phyloP scores from a whole-genome alignment of 441 rosid species.

The Populus hybrid region DNA sequence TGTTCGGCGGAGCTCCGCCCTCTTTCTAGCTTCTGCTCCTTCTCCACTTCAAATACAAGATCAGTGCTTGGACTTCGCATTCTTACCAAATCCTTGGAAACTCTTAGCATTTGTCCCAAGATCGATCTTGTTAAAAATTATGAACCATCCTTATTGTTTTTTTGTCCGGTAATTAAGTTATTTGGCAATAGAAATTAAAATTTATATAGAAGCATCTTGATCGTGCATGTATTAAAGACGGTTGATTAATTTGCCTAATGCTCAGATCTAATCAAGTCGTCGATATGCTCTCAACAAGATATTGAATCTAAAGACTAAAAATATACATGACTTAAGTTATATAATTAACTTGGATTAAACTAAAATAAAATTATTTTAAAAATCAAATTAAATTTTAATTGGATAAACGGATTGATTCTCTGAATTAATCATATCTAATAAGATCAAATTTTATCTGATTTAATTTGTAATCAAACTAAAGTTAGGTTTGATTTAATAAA shows the following conservation, averaged over 20 bases:
- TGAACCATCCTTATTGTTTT: not conserved
- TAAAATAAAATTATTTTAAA: no score
- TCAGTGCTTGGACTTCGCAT: not conserved
- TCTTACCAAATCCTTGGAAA: not conserved
- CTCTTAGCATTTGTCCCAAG: not conserved
- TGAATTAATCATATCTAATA: no score
- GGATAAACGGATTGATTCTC: no score
- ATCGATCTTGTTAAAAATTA: no score
- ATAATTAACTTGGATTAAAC: no score
- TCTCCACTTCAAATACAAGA: not conserved
- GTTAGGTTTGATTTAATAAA: no score
- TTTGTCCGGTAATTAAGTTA: not conserved
- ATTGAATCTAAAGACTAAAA: no score
- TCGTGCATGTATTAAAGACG: not conserved
- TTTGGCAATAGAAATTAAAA: not conserved
- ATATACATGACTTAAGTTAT: no score
- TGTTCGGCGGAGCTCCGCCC: not conserved
- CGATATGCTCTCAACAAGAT: no score
- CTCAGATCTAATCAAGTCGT: no score
- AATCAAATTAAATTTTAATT: no score
- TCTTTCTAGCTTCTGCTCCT: not conserved
- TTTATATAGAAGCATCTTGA: not conserved
- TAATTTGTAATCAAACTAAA: rapidly evolving
- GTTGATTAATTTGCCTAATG: not conserved
- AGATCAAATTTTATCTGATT: rapidly evolving